These are phyloP conservation scores for Penicillium steckii DNA, from an alignment of 495 filamentous ascomycete species.

Conservation along the genomic window DNA sequence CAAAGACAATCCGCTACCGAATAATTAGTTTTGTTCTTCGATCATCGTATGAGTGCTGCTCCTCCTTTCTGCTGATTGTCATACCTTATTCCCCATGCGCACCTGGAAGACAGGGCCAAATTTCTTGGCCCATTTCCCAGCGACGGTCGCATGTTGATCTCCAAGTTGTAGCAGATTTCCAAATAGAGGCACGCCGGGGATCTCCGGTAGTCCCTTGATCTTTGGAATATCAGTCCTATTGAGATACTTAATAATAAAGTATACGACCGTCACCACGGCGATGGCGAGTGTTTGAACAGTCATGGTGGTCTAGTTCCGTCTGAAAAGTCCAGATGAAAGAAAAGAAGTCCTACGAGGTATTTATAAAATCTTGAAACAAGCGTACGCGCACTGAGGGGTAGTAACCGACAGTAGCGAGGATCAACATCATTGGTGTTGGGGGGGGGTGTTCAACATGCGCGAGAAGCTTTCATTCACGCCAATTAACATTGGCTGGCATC, in stretches of 20 bases:
- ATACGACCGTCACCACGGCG: slow-evolving; percentile 42
- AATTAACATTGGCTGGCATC: neutral
- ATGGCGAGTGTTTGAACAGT: slow-evolving; percentile 43
- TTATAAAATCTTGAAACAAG: neutral
- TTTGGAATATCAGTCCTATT: slow-evolving; percentile 59
- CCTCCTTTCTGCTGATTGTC: neutral
- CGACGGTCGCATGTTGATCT: slow-evolving; percentile 52
- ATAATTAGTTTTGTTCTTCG: neutral
- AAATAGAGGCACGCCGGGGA: slow-evolving; percentile 62
- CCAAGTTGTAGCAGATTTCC: slow-evolving; percentile 63
- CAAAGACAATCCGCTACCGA: slow-evolving; percentile 62
- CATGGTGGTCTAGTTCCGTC: slow-evolving; percentile 26
- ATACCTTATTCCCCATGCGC: slow-evolving; percentile 61
- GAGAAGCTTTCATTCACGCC: neutral
- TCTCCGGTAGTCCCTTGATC: slow-evolving; percentile 62
- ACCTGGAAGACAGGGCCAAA: slow-evolving; percentile 69
- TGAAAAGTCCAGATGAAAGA: neutral
- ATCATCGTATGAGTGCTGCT: neutral
- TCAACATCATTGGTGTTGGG: neutral
- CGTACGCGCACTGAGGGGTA: neutral
- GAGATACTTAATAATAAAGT: slow-evolving; percentile 52
- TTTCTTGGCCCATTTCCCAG: slow-evolving; percentile 55
- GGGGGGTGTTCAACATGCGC: too few relatives aligned
- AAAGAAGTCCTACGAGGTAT: neutral
- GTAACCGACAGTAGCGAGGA: neutral